A percentile compares a stretch with the other conserved stretches of the same genome.
phyloP scores from a whole-genome alignment of 179 eudicot species.

The Beta corolliflora region DNA sequence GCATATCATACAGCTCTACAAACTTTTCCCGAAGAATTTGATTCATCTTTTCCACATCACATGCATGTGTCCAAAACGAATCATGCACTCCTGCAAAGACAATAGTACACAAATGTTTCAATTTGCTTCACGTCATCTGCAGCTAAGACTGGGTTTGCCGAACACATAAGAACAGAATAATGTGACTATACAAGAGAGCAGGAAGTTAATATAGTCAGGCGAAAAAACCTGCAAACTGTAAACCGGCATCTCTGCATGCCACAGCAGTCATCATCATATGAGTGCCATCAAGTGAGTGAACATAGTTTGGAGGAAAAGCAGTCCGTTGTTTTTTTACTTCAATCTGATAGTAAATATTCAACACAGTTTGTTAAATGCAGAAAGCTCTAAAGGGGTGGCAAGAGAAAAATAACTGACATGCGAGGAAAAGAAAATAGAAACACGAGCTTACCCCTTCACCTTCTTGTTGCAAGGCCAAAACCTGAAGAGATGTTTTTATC shows the following conservation, averaged over 20 bases:
- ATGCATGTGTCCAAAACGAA: constrained; percentile 78
- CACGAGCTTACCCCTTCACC: constrained; percentile 57
- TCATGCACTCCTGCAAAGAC: constrained; percentile 75
- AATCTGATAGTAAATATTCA: constrained; percentile 43
- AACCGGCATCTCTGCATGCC: constrained; percentile 86
- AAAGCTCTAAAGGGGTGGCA: background rate
- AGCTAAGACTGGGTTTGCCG: background rate
- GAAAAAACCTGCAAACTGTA: constrained; percentile 80
- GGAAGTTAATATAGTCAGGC: constrained; percentile 9
- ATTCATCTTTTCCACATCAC: constrained; percentile 82
- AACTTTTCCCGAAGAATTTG: constrained; percentile 76
- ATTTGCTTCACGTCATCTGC: background rate
- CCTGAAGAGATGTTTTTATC: constrained; percentile 83
- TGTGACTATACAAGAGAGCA: background rate
- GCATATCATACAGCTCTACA: constrained; percentile 68
- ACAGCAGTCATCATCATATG: constrained; percentile 99
- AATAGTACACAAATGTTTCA: background rate
- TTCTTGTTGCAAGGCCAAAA: constrained; percentile 71
- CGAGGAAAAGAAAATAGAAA: background rate
- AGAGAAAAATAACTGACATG: background rate
- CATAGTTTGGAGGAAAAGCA: constrained; percentile 93
- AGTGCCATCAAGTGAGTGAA: constrained; percentile 87
- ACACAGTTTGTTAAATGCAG: constrained; percentile 1
- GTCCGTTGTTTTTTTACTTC: constrained; percentile 76
- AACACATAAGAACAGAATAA: background rate